phyloP scores from a whole-genome alignment of 1,284 basidiomycete species.

The Cronartium quercuum region DNA sequence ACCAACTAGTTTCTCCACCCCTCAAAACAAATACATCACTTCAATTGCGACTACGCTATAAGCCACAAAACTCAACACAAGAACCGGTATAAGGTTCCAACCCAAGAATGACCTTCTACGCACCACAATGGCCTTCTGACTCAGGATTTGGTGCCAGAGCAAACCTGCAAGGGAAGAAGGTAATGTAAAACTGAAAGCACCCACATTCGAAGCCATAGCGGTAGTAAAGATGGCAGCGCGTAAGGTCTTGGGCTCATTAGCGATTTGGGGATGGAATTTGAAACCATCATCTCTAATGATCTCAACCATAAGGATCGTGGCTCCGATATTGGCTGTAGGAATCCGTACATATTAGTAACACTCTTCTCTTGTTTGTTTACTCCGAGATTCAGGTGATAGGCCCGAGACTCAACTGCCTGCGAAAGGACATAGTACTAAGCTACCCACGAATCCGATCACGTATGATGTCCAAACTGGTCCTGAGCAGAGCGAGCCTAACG shows the following conservation, averaged over 20 bases:
- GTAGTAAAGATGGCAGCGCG: slow-evolving; percentile 10
- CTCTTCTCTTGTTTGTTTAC: too few species aligned
- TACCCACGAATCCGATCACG: slow-evolving; percentile 21
- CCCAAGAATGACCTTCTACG: background rate
- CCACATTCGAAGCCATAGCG: slow-evolving; percentile 28
- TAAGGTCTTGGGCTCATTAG: slow-evolving; percentile 4
- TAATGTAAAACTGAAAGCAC: slow-evolving; percentile 35
- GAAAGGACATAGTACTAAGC: slow-evolving; percentile 51
- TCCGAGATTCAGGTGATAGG: too few species aligned
- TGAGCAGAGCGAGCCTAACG: slow-evolving; percentile 56
- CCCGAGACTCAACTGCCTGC: slow-evolving; percentile 52
- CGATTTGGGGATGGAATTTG: background rate
- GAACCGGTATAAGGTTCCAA: slow-evolving; percentile 29
- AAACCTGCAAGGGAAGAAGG: slow-evolving; percentile 28
- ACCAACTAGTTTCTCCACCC: background rate
- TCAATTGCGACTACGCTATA: slow-evolving; percentile 14
- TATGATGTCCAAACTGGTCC: slow-evolving; percentile 14
- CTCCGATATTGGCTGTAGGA: slow-evolving; percentile 63
- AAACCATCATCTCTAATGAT: slow-evolving; percentile 49
- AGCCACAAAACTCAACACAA: slow-evolving; percentile 7
- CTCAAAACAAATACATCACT: slow-evolving; percentile 29
- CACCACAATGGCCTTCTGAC: slow-evolving; percentile 13
- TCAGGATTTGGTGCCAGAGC: slow-evolving; percentile 20
- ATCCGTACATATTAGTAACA: too few species aligned
- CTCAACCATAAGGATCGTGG: slow-evolving; percentile 78